Evolutionary conservation across 495 filamentous ascomycete species (phyloP).

Genomic region (Apodospora peruviana): DNA sequence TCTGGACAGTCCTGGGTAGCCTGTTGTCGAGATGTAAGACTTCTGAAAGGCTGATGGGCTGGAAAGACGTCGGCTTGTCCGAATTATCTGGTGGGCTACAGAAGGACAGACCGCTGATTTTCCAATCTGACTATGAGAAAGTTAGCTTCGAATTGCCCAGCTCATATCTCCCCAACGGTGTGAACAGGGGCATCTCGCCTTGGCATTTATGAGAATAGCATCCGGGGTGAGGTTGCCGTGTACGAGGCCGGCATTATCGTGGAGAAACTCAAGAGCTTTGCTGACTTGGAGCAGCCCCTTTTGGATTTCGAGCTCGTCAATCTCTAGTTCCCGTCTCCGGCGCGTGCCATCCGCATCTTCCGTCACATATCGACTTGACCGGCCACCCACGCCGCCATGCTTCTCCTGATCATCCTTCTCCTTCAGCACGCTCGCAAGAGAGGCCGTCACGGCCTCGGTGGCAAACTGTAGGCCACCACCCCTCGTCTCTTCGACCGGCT

Average conservation of each 20-base stretch:
- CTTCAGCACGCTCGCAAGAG: slow-evolving; percentile 71
- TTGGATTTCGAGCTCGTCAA: slow-evolving; percentile 96
- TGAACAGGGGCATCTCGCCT: slow-evolving; percentile 50
- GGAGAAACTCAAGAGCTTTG: slow-evolving; percentile 91
- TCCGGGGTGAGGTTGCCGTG: slow-evolving; percentile 95
- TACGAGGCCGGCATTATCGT: slow-evolving; percentile 90
- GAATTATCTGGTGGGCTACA: slow-evolving; percentile 69
- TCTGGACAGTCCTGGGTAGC: slow-evolving; percentile 74
- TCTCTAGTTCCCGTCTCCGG: slow-evolving; percentile 77
- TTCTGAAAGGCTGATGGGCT: slow-evolving; percentile 75
- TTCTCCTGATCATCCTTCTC: slow-evolving; percentile 91
- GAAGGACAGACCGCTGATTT: slow-evolving; percentile 90
- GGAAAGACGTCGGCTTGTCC: slow-evolving; percentile 59
- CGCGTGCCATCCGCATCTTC: slow-evolving; percentile 72
- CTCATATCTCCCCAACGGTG: too few species aligned
- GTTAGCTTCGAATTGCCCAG: too few species aligned
- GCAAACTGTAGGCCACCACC: slow-evolving; percentile 92
- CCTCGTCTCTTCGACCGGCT: slow-evolving; percentile 92
- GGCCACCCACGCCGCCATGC: slow-evolving; percentile 55
- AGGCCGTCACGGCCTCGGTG: slow-evolving; percentile 83
- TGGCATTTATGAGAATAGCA: slow-evolving; percentile 89
- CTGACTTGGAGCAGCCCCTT: slow-evolving; percentile 90
- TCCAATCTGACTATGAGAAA: slow-evolving; percentile 78
- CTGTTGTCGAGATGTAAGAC: slow-evolving; percentile 81
- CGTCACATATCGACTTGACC: slow-evolving; percentile 72